These are phyloP conservation scores for Pelargonium nanum DNA, from an alignment of 345 rosid genomes.

Conservation along the genomic window DNA sequence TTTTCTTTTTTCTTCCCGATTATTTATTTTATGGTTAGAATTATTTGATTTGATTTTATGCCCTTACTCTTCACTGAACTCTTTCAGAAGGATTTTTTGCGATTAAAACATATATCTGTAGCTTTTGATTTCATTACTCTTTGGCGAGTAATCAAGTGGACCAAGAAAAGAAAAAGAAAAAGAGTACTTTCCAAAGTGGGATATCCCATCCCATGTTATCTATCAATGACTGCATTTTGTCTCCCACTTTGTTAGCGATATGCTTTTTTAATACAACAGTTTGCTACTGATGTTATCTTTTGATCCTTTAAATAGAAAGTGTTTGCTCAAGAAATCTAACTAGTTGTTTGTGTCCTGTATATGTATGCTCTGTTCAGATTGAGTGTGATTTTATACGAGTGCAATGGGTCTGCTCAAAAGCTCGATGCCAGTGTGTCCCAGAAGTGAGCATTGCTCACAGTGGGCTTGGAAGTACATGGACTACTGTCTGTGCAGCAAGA, in stretches of 20 bases:
- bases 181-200: neutral
- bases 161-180: neutral
- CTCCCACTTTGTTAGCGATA: neutral
- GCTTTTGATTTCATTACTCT: neutral
- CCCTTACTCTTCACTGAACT: neutral
- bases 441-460: conserved; percentile 24
- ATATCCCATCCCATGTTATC: neutral
- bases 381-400: neutral
- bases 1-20: no score
- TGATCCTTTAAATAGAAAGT: neutral
- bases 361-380: conserved; percentile 2
- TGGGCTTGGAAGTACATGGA: conserved; percentile 37
- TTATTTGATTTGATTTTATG: no score
- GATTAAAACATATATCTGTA: neutral
- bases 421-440: conserved; percentile 19
- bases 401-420: neutral
- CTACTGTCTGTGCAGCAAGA: conserved; percentile 44
- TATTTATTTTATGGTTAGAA: neutral
- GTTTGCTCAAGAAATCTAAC: neutral
- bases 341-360: neutral
- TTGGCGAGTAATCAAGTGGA: neutral
- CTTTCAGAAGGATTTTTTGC: neutral
- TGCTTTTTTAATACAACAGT: neutral
- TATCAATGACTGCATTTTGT: neutral
- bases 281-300: neutral